Evolutionary conservation across 352 stramenopile genomes (phyloP), one percentile per base, ranked within the genome.

Genomic region (Pythium plurisporium): DNA sequence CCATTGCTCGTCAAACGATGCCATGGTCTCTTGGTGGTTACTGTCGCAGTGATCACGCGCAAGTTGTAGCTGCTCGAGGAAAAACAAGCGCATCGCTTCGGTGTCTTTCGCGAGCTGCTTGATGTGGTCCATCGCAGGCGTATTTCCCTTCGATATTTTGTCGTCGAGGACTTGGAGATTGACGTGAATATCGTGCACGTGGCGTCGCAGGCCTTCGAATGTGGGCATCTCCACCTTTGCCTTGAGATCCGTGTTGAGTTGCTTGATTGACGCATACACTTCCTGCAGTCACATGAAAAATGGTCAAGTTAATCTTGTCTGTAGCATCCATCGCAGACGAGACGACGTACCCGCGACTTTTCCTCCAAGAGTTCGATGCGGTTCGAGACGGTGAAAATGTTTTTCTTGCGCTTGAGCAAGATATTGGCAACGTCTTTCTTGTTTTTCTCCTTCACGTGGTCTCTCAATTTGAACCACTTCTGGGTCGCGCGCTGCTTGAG

Each of bases 391-490:
- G 79, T 89, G 46, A 89, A 89, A 4, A 89, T 76, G 19, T 87
- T 89, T 42, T 89, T 89, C 65, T 89, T 89, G 47, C 79, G 79
- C 59, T 86, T 89, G 42, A 89, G 70, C 30, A 87, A 31, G 44
- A 89, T 89, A 37, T 86, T 89, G 5, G 76, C 70, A 12, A 87
- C 67, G 29, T 87, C 77, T 43, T 87, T 87, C 53, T 89, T 89
- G 42, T 86, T 75, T 38, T 89, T 87, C 38, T 89, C 79, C 44
- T 87, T 86, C 27, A 89, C 62, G 61, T 89, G 79, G 11, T 76
- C 77, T 52, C 83, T 82, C 34, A 89, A 55, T 17, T 82, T 76
- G 56, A 81, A 86, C 79, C 79, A 89, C 36, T 89, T 89, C 17
- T 80, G 62, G 36, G 82, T 75, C 14, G 76, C 69, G 25, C 76